Evolutionary conservation across 768 basidiomycete genomes (phyloP).

Genomic region (Psilocybe tampanensis): DNA sequence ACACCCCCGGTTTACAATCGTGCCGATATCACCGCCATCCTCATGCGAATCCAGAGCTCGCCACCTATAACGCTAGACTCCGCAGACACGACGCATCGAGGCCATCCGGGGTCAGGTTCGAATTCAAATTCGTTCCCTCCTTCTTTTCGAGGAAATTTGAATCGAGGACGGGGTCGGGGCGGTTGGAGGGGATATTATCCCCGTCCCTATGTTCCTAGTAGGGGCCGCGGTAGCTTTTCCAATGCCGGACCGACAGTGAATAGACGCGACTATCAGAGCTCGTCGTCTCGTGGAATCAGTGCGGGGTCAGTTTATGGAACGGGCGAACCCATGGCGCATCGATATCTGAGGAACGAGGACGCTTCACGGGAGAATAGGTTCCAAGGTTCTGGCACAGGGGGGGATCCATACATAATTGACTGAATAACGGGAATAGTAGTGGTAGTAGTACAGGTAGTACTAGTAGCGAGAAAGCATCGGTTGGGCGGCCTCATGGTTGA

Average conservation of each 20-base stretch:
- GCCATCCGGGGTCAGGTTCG: conserved; percentile 9
- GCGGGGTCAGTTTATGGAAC: conserved; percentile 13
- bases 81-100: background rate
- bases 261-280: conserved; percentile 16
- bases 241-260: conserved; percentile 8
- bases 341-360: conserved; percentile 10
- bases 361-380: conserved; percentile 15
- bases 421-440: conserved; percentile 8
- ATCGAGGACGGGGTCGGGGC: conserved; percentile 21
- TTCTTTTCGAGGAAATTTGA: conserved; percentile 16
- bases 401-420: conserved; percentile 25
- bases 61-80: conserved; percentile 28
- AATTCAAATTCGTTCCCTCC: too few relatives aligned
- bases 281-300: conserved; percentile 20
- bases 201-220: conserved; percentile 14
- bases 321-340: conserved; percentile 10
- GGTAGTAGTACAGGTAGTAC: background rate
- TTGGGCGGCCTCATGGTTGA: background rate
- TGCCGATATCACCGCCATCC: conserved; percentile 52
- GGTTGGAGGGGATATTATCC: conserved; percentile 11
- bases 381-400: conserved; percentile 18
- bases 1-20: conserved; percentile 48
- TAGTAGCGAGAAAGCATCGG: background rate
- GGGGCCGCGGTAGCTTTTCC: conserved; percentile 20
- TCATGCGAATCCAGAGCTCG: conserved; percentile 52